Evolutionary conservation across 2,329 filamentous ascomycete species (phyloP).

Genomic region (Blastomyces parvus): DNA sequence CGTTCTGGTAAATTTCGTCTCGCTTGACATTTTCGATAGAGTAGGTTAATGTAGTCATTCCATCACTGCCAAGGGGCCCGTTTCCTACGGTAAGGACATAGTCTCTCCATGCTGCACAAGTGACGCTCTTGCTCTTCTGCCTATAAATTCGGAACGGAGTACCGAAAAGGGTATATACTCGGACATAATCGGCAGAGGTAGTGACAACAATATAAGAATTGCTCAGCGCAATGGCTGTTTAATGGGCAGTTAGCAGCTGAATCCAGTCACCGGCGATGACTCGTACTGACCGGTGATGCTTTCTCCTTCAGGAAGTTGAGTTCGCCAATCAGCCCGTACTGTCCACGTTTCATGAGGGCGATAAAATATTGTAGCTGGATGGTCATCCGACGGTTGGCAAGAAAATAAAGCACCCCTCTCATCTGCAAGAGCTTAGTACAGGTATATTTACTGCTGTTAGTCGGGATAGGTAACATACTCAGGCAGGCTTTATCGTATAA

Average conservation of each 20-base stretch:
- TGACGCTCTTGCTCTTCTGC: slow-evolving; percentile 87
- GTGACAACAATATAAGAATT: slow-evolving; percentile 85
- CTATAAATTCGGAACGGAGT: slow-evolving; percentile 81
- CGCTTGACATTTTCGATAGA: slow-evolving; percentile 90
- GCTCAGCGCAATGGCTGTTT: slow-evolving; percentile 69
- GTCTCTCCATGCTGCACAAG: slow-evolving; percentile 87
- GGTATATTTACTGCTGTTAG: background rate
- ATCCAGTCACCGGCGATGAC: background rate
- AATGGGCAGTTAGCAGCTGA: slow-evolving; percentile 9
- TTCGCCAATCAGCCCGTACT: slow-evolving; percentile 79
- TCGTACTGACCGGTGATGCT: slow-evolving; percentile 49
- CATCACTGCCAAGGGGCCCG: slow-evolving; percentile 70
- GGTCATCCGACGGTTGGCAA: slow-evolving; percentile 57
- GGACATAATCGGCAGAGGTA: slow-evolving; percentile 77
- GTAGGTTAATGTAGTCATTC: slow-evolving; percentile 69
- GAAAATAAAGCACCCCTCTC: slow-evolving; percentile 80
- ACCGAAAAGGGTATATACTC: slow-evolving; percentile 87
- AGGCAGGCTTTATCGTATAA: slow-evolving; percentile 94
- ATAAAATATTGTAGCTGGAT: slow-evolving; percentile 83
- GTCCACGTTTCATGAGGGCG: slow-evolving; percentile 97
- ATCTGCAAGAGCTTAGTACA: slow-evolving; percentile 30
- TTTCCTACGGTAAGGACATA: slow-evolving; percentile 97
- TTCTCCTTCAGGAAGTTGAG: slow-evolving; percentile 77
- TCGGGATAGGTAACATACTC: slow-evolving; percentile 37
- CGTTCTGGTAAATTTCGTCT: slow-evolving; percentile 88